Conservation (phyloP, 306 rosid species). For the Cicer yamashitae region DNA sequence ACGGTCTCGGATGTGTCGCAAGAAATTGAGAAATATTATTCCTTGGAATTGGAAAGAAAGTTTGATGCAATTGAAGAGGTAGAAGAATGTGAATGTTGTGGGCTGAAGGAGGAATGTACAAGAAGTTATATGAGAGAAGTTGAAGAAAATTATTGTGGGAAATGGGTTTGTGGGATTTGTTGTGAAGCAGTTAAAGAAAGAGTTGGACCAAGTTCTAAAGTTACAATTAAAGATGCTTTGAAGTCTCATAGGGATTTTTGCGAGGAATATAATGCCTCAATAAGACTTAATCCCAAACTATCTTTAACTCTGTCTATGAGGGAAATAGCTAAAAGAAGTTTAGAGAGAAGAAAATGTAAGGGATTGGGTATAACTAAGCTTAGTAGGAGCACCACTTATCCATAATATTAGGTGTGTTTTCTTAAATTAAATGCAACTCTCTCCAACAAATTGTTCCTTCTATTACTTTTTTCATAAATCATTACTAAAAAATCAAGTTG, state of each 20-base stretch:
- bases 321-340: conserved; percentile 61
- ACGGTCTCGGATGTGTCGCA: conserved; percentile 51
- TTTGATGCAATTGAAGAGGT: conserved; percentile 49
- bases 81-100: conserved; percentile 67
- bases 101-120: conserved; percentile 71
- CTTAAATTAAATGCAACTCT: not conserved
- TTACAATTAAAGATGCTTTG: conserved; percentile 54
- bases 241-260: conserved; percentile 57
- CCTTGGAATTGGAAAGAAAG: conserved; percentile 29
- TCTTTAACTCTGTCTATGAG: conserved; percentile 66
- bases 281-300: conserved; percentile 69
- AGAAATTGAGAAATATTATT: conserved; percentile 47
- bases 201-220: conserved; percentile 16
- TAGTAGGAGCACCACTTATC: conserved; percentile 58
- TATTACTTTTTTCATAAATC: too few species aligned
- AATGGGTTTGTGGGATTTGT: conserved; percentile 86
- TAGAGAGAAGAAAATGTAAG: conserved; percentile 46
- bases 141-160: conserved; percentile 49
- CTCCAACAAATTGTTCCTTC: not conserved
- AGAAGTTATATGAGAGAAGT: conserved; percentile 55
- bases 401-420: conserved; percentile 24
- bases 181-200: conserved; percentile 73
- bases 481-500: too few species aligned
- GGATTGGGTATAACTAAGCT: conserved; percentile 35
- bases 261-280: conserved; percentile 53